Evolutionary conservation across 371 early-diverging fungal species (phyloP), one percentile per base, ranked within the genome.

Genomic region (Mortierella sp.): DNA sequence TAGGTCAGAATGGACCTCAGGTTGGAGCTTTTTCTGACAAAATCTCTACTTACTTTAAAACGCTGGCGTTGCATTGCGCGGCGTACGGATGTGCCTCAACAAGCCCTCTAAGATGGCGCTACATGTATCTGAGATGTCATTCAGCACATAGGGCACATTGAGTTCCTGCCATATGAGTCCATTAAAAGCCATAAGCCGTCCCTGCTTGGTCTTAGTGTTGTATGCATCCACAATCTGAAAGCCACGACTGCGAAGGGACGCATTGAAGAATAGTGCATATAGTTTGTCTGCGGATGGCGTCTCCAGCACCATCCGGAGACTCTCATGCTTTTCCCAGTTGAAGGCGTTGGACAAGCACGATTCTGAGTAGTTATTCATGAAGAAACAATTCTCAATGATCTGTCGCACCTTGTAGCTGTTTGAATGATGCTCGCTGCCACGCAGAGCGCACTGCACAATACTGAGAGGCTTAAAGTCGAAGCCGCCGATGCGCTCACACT

Each of bases 401-500:
- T 43, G 61, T 22, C 61, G 45, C 2, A 47, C 65, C 29, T 42
- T 31, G 56, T 64, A 64, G 56, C 55, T 23, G 43, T 64, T 64
- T 40, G 65, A 53, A 29, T 34, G 13, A 23, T 64, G 56, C 56
- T 15, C 13, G 2, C 3, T 31, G 26, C 65, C 65, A 43, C 65
- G 56, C 17, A 65, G 35, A 1, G 45, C 43, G 26, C 56, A 56
- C 65, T 64, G 8, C 49, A 55, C 56, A 42, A 64, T 64, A 6
- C 19, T 37, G 65, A 2, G 15, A 3, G 65, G 54, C 43, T n/a
- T 65, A 40, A 65, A 65, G 31, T 65, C 65, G 19, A 65, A 65
- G 56, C 65, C 64, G 29, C 22, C 19, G 63, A 51, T 34, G 17
- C 53, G 53, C 31, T 17, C 35, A 47, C 63, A 63, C 19, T 12